phyloP scores from a whole-genome alignment of 2,329 filamentous ascomycete genomes.

The Alternaria conjuncta region DNA sequence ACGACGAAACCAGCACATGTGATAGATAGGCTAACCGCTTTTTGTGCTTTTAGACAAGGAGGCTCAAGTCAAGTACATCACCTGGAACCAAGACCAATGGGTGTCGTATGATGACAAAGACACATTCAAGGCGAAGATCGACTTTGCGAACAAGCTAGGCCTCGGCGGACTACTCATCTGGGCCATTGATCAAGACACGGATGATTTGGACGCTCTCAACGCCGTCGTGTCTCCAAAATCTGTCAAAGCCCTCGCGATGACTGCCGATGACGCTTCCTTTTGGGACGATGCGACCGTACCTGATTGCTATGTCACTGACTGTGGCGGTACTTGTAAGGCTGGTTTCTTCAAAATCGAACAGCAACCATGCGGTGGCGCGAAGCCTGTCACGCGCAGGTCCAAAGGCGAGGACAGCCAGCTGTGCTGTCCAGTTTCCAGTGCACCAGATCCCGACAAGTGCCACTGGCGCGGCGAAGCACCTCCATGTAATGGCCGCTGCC shows the following conservation, averaged over 20 bases:
- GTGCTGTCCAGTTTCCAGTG: conserved; percentile 6
- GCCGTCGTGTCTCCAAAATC: conserved; percentile 11
- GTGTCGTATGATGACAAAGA: conserved; percentile 33
- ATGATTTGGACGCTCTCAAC: neutral
- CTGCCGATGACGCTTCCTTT: conserved; percentile 7
- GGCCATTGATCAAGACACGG: neutral
- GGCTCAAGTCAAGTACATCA: conserved; percentile 28
- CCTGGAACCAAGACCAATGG: conserved; percentile 35
- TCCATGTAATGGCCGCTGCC: conserved; percentile 25
- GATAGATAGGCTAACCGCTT: too few relatives aligned
- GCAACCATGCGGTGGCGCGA: conserved; percentile 34
- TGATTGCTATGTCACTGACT: conserved; percentile 40
- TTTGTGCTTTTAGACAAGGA: conserved; percentile 3
- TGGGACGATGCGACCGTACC: conserved; percentile 18
- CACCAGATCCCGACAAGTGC: conserved; percentile 39
- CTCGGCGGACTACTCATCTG: conserved; percentile 9
- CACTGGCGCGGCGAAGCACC: conserved; percentile 39
- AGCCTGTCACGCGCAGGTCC: conserved; percentile 11
- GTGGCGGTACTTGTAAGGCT: conserved; percentile 37
- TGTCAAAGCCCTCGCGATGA: conserved; percentile 2
- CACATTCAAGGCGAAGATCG: conserved; percentile 57
- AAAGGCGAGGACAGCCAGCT: neutral
- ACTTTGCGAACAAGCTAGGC: conserved; percentile 41
- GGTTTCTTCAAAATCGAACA: conserved; percentile 37
- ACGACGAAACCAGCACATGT: too few relatives aligned